Evolutionary conservation across 1,284 basidiomycete species (phyloP), one percentile per base, ranked within the genome.

Genomic region (Leccinum pachyderme): DNA sequence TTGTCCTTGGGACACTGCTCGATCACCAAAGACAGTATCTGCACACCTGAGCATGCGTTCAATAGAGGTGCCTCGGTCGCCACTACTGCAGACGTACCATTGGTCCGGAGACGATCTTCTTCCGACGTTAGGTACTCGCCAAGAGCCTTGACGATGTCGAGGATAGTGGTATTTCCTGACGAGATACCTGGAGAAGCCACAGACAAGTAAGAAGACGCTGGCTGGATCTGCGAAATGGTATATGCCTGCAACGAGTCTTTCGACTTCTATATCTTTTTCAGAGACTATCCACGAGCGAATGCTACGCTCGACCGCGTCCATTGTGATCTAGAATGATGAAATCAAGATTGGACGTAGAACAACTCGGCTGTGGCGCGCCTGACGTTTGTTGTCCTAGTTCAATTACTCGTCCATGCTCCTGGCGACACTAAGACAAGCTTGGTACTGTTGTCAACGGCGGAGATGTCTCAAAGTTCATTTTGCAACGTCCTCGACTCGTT

Each of bases 81-180:
- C 33, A 24, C 18, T 28, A 11, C 22, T 15, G 28, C 49, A 43
- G 51, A 47, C 48, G 12, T 51, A 87, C 95, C 96, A 77, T 93
- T 93, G 5, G 84, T 81, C 39, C 95, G 81, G 13, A 87, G 72
- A 3, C 80, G 77, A 61, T 90, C 91, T 52, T 95, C 90, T 61
- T 95, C 91, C 2, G 90, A 86, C 0, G 91, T 95, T 28, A 99
- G 78, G 65, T 89, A 93, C 62, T 91, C 87, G 32, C 92, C 93
- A 0, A 97, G 79, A 22, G 86, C 84, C 65, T 91, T 92, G 13
- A 98, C 93, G n/a, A 98, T 74, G 55, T 87, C 80, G 3, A 97
- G 77, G 6, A 98, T 75, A n/a, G 83, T 81, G 27, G 81, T 72
- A 15, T 75, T 70, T 29, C 84, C 84, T 55, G 73, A 75, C 24